phyloP scores from a whole-genome alignment of 2,329 filamentous ascomycete genomes.

The Ceratocystis papillata region DNA sequence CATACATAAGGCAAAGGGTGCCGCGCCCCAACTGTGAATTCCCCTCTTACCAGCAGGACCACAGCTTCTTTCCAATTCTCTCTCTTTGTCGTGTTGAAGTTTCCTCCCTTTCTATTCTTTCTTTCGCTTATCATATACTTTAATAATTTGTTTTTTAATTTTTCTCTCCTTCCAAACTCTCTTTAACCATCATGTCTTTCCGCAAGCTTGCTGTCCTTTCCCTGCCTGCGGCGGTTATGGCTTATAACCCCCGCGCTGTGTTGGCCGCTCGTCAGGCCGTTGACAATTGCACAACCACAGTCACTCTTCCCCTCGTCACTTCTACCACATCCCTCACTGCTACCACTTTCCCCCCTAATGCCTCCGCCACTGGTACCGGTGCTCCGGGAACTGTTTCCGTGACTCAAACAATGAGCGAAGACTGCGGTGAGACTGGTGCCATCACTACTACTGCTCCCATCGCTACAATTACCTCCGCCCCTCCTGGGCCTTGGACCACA shows the following conservation, averaged over 20 bases:
- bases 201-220: conserved; percentile 21
- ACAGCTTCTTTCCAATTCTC: background rate
- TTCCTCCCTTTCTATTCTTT: background rate
- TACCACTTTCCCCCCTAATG: background rate
- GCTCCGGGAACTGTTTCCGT: background rate
- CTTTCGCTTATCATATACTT: conserved; percentile 11
- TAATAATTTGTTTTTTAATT: background rate
- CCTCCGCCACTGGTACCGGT: background rate
- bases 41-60: background rate
- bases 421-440: background rate
- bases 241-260: conserved; percentile 18
- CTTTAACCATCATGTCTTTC: conserved; percentile 17
- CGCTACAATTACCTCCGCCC: background rate
- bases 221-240: conserved; percentile 19
- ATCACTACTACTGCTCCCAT: background rate
- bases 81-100: background rate
- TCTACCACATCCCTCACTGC: background rate
- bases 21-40: background rate
- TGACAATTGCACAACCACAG: conserved; percentile 12
- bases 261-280: conserved; percentile 12
- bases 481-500: conserved; percentile 8
- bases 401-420: background rate
- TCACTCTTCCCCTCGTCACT: conserved; percentile 8
- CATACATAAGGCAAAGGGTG: conserved; percentile 11
- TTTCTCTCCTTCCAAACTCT: background rate